Percentiles rank a stretch among this genome's conserved stretches.
Evolutionary conservation across 305 asterid genomes (phyloP).

Genomic region (Solanum chacoense): DNA sequence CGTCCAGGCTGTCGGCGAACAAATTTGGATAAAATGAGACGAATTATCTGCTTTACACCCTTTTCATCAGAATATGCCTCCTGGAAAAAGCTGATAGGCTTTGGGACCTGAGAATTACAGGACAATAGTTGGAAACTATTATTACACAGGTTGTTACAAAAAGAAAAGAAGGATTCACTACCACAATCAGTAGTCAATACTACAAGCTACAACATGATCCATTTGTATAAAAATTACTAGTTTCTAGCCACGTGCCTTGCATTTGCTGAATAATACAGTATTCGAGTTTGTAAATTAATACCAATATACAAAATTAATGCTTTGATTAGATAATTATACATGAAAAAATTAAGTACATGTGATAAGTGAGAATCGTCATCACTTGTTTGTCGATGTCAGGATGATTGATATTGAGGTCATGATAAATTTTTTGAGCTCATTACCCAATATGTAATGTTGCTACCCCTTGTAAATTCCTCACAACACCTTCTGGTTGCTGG

Average conservation of each 20-base stretch:
- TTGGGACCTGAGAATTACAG: constrained; percentile 57
- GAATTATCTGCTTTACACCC: constrained; percentile 84
- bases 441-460: background rate
- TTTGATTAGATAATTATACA: background rate
- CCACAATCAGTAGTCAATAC: background rate
- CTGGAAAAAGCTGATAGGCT: constrained; percentile 70
- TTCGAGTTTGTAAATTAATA: background rate
- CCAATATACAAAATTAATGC: background rate
- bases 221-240: background rate
- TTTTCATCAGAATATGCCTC: constrained; percentile 62
- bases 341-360: background rate
- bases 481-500: background rate
- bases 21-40: constrained; percentile 90
- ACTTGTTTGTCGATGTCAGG: background rate
- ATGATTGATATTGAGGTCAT: background rate
- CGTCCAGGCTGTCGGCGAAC: constrained; percentile 77
- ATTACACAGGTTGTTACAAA: background rate
- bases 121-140: background rate
- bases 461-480: background rate
- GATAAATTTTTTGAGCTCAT: background rate
- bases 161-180: background rate
- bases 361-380: background rate
- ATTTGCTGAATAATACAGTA: background rate
- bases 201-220: background rate
- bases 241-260: background rate